Conservation (phyloP, 306 rosid species). For the Herpetospermum pedunculosum region DNA sequence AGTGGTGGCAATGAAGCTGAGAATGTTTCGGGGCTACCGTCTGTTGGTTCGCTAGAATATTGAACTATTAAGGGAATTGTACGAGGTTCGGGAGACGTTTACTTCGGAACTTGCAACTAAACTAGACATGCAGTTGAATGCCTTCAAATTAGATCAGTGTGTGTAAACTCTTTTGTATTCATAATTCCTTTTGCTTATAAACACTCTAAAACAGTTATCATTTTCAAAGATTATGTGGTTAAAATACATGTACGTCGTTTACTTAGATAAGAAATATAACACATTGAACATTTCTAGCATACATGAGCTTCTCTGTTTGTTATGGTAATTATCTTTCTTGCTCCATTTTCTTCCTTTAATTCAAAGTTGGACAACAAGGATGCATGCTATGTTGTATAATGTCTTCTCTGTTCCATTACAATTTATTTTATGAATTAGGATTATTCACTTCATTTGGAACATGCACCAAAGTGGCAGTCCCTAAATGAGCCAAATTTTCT, state of each 20-base stretch:
- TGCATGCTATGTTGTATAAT: no score
- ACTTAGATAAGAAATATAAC: constrained; percentile 1
- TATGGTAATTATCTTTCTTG: not conserved
- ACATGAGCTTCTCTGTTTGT: not conserved
- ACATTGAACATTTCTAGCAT: not conserved
- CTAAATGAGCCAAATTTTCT: not conserved
- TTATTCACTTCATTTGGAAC: not conserved
- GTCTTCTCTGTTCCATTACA: no score
- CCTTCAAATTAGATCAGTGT: constrained; percentile 10
- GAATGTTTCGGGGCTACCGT: constrained; percentile 46
- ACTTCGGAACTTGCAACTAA: not conserved
- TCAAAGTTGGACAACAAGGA: no score
- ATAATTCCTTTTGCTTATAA: constrained; percentile 9
- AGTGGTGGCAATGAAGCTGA: constrained; percentile 32
- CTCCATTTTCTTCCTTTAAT: not conserved
- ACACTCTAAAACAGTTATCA: not conserved
- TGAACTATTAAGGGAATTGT: constrained; percentile 14
- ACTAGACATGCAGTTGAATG: constrained; percentile 6
- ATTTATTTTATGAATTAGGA: not conserved
- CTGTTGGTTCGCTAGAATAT: constrained; percentile 49
- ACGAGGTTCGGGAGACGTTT: not conserved
- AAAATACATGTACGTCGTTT: constrained; percentile 8
- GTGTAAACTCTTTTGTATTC: constrained; percentile 12
- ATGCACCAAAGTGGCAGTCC: not conserved
- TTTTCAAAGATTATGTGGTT: not conserved